Base-by-base conservation (phyloP, 805 yeast species). In the Candida sakaeoensis region DNA sequence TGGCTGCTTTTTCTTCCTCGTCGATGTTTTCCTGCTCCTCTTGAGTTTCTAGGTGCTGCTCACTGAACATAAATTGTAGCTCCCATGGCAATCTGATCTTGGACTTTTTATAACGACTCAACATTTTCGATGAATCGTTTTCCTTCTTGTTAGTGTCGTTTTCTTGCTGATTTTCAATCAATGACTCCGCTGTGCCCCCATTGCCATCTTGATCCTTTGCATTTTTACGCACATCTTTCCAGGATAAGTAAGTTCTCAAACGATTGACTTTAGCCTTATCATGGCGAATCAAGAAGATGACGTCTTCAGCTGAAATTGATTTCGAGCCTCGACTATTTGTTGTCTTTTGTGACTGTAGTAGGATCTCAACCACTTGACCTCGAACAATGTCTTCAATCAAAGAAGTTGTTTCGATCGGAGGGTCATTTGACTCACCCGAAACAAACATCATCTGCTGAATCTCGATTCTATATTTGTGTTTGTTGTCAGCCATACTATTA, bases 381-480 rank as follows among this genome's bases (percentile, higher is more conserved):
- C 95, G 73, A 2, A 93, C 98, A 33, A 93, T 88, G 55, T 93
- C 98, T 57, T 93, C 99, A 31, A 91, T 88, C 39, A 93, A 64
- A n/a, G 91, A 80, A 0, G 96, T 85, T 0, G 97, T 87, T 48
- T 86, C 95, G 12, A 83, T 75, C 0, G 97, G 95, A 1, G 98
- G 95, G 53, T 93, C 99, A 50, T 85, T 86, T 0, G 93, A 79
- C 58, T 93, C 98, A 2, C 99, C 99, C 40, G 84, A 75, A 41
- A 93, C 99, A 69, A 93, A 93, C 99, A 93, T 93, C 99, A 93
- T 93, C 68, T 86, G 74, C 62, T 93, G 99, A 53, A 93, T 93
- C 66, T 93, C 99, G 27, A 85, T 77, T 42, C 95, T 72, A 61
- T 91, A 93, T 55, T 82, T 80, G 65, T 85, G 81, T 57, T 79